Conservation (phyloP, 441 rosid species). For the Sinapis alba region DNA sequence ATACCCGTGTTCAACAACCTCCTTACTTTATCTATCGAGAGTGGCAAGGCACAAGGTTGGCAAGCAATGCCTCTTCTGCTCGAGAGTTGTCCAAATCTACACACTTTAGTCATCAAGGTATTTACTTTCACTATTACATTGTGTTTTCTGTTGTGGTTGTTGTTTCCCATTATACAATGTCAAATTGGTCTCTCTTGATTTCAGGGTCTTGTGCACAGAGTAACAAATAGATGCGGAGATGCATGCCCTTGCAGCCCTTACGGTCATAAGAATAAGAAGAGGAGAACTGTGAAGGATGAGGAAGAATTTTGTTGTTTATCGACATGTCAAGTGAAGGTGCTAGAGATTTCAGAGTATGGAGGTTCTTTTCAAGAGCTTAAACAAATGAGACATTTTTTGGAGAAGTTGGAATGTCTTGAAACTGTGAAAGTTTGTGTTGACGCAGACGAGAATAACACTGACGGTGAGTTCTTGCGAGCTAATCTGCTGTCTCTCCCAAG, state of each 20-base stretch:
- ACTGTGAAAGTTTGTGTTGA: slow-evolving; percentile 2
- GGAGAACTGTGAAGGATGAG: neutral
- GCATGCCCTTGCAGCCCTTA: slow-evolving; percentile 19
- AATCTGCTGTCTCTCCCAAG: slow-evolving; percentile 12
- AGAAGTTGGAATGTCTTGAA: neutral
- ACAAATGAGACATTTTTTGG: slow-evolving; percentile 25
- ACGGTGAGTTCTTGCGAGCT: neutral
- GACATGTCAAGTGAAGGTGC: neutral
- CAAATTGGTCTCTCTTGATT: slow-evolving; percentile 1
- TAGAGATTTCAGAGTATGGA: neutral
- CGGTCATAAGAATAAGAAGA: neutral
- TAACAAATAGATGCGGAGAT: slow-evolving; percentile 15
- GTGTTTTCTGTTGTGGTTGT: neutral
- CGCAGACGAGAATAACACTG: neutral
- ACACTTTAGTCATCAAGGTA: slow-evolving; percentile 14
- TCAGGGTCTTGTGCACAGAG: slow-evolving; percentile 11
- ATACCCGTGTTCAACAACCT: slow-evolving; percentile 10
- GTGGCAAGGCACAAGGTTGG: slow-evolving; percentile 7
- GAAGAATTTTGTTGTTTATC: neutral
- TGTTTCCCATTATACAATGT: neutral
- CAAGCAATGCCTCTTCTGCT: slow-evolving; percentile 22
- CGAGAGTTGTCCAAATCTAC: slow-evolving; percentile 15
- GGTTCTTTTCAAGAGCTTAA: slow-evolving; percentile 8
- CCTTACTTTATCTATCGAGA: slow-evolving; percentile 13
- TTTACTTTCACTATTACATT: neutral